Conservation (phyloP, 2,329 filamentous ascomycete species). For the Cladophialophora bantiana region DNA sequence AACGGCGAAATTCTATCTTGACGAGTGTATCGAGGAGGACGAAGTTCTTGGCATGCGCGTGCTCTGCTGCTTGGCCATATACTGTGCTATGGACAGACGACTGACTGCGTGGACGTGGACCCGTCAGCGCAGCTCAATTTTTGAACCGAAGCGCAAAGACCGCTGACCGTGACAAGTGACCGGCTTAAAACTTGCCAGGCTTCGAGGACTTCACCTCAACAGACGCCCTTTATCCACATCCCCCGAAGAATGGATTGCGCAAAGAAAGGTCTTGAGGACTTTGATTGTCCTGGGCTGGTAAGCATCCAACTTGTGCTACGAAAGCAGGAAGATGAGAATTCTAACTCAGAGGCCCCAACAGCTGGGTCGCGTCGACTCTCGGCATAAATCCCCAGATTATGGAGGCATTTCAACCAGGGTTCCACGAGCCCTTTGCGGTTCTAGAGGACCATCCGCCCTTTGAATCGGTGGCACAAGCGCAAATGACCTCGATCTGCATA, state of each 20-base stretch:
- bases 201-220: conserved; percentile 2
- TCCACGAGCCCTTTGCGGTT: conserved; percentile 5
- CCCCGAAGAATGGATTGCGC: conserved; percentile 6
- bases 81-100: conserved; percentile 15
- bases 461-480: conserved; percentile 12
- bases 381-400: conserved; percentile 7
- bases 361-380: conserved; percentile 9
- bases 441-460: neutral
- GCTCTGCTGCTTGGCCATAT: conserved; percentile 7
- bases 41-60: conserved; percentile 12
- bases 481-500: conserved; percentile 11
- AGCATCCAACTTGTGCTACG: neutral
- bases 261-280: conserved; percentile 15
- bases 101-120: conserved; percentile 12
- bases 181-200: conserved; percentile 3
- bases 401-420: conserved; percentile 7
- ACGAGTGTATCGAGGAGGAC: conserved; percentile 15
- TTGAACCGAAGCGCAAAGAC: neutral
- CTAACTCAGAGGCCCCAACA: neutral
- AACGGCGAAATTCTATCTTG: conserved; percentile 15
- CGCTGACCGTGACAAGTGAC: conserved; percentile 2
- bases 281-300: conserved; percentile 13
- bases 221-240: neutral
- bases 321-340: neutral
- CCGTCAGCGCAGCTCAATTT: neutral